Evolutionary conservation across 768 basidiomycete genomes (phyloP), one percentile per base, ranked within the genome.

Genomic region (Mycena galopus): DNA sequence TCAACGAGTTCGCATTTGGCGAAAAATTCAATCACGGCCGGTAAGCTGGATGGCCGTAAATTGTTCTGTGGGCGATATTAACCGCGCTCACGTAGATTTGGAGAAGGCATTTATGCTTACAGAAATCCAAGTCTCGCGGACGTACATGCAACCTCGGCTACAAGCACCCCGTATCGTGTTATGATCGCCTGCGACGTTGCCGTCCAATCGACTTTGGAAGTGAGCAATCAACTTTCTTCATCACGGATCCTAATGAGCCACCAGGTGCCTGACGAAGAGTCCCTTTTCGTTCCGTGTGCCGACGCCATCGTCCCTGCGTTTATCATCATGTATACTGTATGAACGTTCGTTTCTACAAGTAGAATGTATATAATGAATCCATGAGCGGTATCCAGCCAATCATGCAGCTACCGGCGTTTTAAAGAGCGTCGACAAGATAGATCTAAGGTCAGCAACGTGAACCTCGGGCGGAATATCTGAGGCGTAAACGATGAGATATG

Each of bases 401-500:
- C 76, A 88, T 30, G 83, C 79, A 33, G 84, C 85, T 63, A 89
- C 57, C 14, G 88, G 87, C 10, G 86, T 88, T 62, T 84, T 86
- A 75, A 88, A 89, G 33, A 88, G 77, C 16, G 77, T 82, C n/a
- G 80, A 79, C 27, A 88, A 73, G 17, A 84, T 81, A 11, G 86
- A 58, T 69, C 83, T 84, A 37, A 79, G 81, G 47, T 78, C 75
- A 23, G 67, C 59, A 63, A 74, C 66, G 33, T 73, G 67, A 30
- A 63, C 44, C 59, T 77, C 75, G 12, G 82, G 78, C 37, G 72
- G 71, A 35, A 84, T 79, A 37, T 61, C 53, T 25, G 78, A 57
- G 21, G 88, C 89, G 75, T 92, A 93, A 23, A 92, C 86, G n/a
- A 93, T 79, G 67, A 92, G 82, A 79, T 88, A 93, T 0, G 90